Evolutionary conservation across 2,329 filamentous ascomycete species (phyloP), one percentile per base, ranked within the genome.

Genomic region (Aspergillus sp.): DNA sequence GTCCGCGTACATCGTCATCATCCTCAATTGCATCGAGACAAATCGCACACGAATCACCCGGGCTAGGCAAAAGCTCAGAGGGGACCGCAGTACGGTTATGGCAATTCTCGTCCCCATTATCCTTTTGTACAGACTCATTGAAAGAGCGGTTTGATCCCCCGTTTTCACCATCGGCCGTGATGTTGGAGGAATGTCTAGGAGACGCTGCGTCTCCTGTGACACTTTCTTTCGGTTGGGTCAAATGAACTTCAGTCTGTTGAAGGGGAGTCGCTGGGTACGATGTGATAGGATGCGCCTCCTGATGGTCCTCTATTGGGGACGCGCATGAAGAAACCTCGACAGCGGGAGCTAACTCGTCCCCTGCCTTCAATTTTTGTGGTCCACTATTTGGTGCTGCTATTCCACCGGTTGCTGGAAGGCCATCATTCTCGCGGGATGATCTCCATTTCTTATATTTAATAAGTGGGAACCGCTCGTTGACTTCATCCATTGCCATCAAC

Each of bases 401-500:
- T 34, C 91, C 93, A 45, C 91, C 93, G 46, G 81, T 80, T 7
- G 88, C 85, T 3, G 91, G 83, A 41, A 97, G 73, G 5, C 91
- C 93, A 65, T 94, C 81, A 48, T 84, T 81, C 47, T 89, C 89
- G 49, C 91, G 83, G 46, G 81, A 81, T 5, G 86, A 83, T 49
- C 93, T 85, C 91, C 93, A 98, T 44, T 79, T 81, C 73, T 98
- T 97, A 78, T 98, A 98, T 69, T 97, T 97, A 57, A 82, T 83
- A 71, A 96, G 81, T 0, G 93, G 91, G 60, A 98, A 98, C 57
- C 94, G 88, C 57, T 94, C 89, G 64, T 98, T 97, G 52, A 98
- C 93, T 70, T 98, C 93, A 52, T 98, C 93, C 83, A 97, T 96
- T 2, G 86, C 87, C 93, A 98, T 97, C 57, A 98, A 70, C 68